Conservation (phyloP, 169 alveolate species). For the Cryptosporidium sp. region DNA sequence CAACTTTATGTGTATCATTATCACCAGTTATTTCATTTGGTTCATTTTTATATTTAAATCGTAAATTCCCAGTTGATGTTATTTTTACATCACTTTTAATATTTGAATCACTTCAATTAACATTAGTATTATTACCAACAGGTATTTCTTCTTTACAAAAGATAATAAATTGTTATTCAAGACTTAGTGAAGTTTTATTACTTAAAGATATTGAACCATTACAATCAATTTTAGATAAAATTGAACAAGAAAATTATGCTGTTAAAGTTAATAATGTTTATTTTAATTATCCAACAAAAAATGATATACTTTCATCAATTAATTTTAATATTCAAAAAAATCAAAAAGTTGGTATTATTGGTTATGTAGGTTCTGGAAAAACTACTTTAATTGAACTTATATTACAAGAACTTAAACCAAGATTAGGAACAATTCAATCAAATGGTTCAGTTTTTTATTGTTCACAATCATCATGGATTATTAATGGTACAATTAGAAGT, state of each 20-base stretch:
- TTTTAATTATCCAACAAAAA: conserved; percentile 20
- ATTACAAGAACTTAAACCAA: conserved; percentile 78
- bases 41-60: conserved; percentile 17
- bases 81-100: conserved; percentile 48
- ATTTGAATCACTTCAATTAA: conserved; percentile 42
- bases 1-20: conserved; percentile 54
- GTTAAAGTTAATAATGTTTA: conserved; percentile 2
- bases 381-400: conserved; percentile 81
- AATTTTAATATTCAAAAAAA: conserved; percentile 78
- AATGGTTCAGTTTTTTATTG: conserved; percentile 80
- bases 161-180: conserved; percentile 33
- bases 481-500: conserved; percentile 80
- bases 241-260: neutral
- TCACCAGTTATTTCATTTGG: conserved; percentile 74
- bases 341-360: conserved; percentile 84
- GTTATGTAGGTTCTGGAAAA: conserved; percentile 89
- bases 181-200: conserved; percentile 45
- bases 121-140: conserved; percentile 43
- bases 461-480: conserved; percentile 81
- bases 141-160: conserved; percentile 62
- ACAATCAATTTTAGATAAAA: neutral
- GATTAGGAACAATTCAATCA: conserved; percentile 77
- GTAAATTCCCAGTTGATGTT: conserved; percentile 39
- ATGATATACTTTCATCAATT: conserved; percentile 68
- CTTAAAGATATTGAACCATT: conserved; percentile 13